Evolutionary conservation across 2,329 filamentous ascomycete genomes (phyloP).

Genomic region (Aspergillus ibericus): DNA sequence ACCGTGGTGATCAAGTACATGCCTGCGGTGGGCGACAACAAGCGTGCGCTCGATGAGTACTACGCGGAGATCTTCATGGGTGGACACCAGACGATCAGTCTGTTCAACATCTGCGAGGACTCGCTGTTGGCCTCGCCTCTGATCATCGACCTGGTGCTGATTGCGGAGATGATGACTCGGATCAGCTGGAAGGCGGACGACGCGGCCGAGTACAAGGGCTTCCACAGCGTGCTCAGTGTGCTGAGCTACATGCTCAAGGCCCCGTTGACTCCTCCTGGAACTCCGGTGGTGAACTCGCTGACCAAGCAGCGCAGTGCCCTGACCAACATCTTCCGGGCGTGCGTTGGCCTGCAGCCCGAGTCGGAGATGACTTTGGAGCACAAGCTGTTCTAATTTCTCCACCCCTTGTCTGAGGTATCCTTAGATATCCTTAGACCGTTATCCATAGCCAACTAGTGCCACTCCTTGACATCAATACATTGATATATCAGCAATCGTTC

Average conservation of each 20-base stretch:
- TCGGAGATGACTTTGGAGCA: slow-evolving; percentile 99
- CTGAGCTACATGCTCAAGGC: slow-evolving; percentile 99
- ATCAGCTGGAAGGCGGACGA: slow-evolving; percentile 80
- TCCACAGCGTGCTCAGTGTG: slow-evolving; percentile 95
- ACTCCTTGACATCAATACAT: slow-evolving; percentile 18
- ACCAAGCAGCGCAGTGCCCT: slow-evolving; percentile 93
- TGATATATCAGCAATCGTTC: no score
- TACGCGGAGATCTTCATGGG: slow-evolving; percentile 99
- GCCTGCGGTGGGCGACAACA: slow-evolving; percentile 98
- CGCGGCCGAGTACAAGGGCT: slow-evolving; percentile 76
- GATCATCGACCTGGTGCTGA: slow-evolving; percentile 92
- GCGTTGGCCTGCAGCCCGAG: slow-evolving; percentile 93
- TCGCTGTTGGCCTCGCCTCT: slow-evolving; percentile 92
- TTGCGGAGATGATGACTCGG: slow-evolving; percentile 97
- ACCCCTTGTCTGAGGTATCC: background rate
- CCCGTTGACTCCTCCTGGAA: slow-evolving; percentile 88
- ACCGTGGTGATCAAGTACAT: slow-evolving; percentile 99
- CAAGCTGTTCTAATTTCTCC: slow-evolving; percentile 74
- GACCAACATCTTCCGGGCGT: slow-evolving; percentile 98
- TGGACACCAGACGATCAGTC: slow-evolving; percentile 94
- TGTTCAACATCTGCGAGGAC: slow-evolving; percentile 99
- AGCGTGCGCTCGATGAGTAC: slow-evolving; percentile 98
- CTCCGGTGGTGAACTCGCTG: slow-evolving; percentile 91
- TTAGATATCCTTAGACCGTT: background rate
- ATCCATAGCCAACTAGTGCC: slow-evolving; percentile 27